Percentiles rank a stretch among this genome's conserved stretches.
These are phyloP conservation scores for Polychaeton citri DNA, from an alignment of 2,329 filamentous ascomycete genomes.

Conservation along the genomic window DNA sequence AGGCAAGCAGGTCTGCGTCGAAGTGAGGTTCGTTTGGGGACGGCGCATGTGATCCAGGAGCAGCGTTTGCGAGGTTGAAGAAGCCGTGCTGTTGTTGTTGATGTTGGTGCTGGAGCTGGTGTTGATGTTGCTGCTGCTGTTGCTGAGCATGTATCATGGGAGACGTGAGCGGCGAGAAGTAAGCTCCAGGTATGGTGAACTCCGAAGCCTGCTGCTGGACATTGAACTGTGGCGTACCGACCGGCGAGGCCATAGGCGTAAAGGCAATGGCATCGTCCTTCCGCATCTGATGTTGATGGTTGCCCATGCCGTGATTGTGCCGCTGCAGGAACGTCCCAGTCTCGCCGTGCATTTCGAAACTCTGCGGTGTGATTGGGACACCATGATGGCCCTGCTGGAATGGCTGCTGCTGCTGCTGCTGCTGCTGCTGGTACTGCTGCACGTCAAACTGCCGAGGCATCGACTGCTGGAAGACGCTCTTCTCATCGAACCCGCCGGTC, in stretches of 20 bases:
- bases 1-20: slow-evolving; percentile 32
- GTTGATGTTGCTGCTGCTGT: slow-evolving; percentile 25
- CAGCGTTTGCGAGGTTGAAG: slow-evolving; percentile 38
- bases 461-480: slow-evolving; percentile 14
- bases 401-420: slow-evolving; percentile 22
- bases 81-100: slow-evolving; percentile 39
- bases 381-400: slow-evolving; percentile 21
- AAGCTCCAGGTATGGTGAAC: slow-evolving; percentile 54
- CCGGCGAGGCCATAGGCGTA: slow-evolving; percentile 73
- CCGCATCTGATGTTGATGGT: slow-evolving; percentile 49
- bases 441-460: slow-evolving; percentile 7
- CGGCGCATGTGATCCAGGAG: slow-evolving; percentile 36
- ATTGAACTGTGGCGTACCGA: slow-evolving; percentile 61
- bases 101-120: slow-evolving; percentile 30
- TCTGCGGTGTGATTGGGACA: slow-evolving; percentile 68
- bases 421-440: slow-evolving; percentile 10
- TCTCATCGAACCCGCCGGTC: slow-evolving; percentile 8
- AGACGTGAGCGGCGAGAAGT: slow-evolving; percentile 74
- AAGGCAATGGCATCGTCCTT: slow-evolving; percentile 56
- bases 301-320: slow-evolving; percentile 43
- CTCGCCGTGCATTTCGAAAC: slow-evolving; percentile 58
- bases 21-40: slow-evolving; percentile 26
- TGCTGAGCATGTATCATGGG: slow-evolving; percentile 61
- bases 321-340: slow-evolving; percentile 44
- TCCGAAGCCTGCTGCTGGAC: slow-evolving; percentile 27